A percentile compares a stretch with the other conserved stretches of the same genome.
Evolutionary conservation across 2,329 filamentous ascomycete genomes (phyloP).

Genomic region (Alternaria sp.): DNA sequence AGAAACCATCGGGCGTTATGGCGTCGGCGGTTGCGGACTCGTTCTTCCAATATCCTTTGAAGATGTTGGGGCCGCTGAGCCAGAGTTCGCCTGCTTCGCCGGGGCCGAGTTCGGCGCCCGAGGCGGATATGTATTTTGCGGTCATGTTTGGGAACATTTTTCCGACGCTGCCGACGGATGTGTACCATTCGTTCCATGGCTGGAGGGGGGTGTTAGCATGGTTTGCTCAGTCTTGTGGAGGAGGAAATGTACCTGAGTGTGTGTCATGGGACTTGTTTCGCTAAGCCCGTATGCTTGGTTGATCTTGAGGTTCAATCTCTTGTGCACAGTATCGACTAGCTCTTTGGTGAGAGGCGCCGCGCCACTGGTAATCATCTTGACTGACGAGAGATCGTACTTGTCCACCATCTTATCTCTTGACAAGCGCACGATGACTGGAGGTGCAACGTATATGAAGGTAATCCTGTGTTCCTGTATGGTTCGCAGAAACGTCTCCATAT

Average conservation of each 20-base stretch:
- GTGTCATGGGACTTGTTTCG: constrained; percentile 35
- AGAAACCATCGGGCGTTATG: constrained; percentile 73
- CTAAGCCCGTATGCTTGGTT: constrained; percentile 36
- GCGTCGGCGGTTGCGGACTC: constrained; percentile 71
- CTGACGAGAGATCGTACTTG: constrained; percentile 77
- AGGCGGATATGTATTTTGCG: constrained; percentile 74
- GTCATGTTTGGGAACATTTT: constrained; percentile 77
- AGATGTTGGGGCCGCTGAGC: constrained; percentile 79
- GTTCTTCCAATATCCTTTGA: constrained; percentile 78
- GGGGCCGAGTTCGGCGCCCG: constrained; percentile 62
- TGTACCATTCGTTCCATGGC: constrained; percentile 36
- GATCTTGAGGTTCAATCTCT: constrained; percentile 63
- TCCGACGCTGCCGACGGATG: constrained; percentile 73
- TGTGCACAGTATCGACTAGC: constrained; percentile 75
- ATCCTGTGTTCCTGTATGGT: constrained; percentile 76
- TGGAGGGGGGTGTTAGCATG: not conserved
- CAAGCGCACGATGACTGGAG: constrained; percentile 79
- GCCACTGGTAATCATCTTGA: constrained; percentile 85
- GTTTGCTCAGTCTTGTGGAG: too few species aligned
- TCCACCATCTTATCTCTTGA: constrained; percentile 77
- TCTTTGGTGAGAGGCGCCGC: constrained; percentile 83
- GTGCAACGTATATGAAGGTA: constrained; percentile 81
- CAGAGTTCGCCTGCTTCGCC: constrained; percentile 66
- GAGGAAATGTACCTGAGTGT: constrained; percentile 23
- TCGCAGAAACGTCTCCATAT: constrained; percentile 76